These are phyloP conservation scores for Botryosphaeria dothidea DNA, from an alignment of 2,329 filamentous ascomycete species.

Conservation along the genomic window DNA sequence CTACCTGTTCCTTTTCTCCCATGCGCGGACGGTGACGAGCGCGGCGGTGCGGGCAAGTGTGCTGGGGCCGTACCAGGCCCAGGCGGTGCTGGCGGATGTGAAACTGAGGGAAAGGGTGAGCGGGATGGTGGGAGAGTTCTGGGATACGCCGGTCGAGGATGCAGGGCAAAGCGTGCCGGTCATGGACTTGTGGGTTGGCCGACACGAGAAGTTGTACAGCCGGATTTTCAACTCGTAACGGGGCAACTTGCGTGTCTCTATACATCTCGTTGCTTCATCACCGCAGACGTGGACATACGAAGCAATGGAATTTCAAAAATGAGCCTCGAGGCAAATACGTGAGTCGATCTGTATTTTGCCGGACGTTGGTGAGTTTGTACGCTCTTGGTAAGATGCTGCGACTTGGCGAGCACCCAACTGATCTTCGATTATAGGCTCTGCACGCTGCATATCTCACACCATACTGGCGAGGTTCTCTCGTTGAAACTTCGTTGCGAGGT, in stretches of 20 bases:
- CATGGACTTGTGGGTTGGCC: conserved; percentile 80
- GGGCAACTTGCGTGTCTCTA: conserved; percentile 16
- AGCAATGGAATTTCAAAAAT: no score
- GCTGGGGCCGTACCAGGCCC: conserved; percentile 79
- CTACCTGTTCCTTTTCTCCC: conserved; percentile 74
- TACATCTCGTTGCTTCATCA: no score
- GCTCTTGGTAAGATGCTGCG: no score
- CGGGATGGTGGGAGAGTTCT: conserved; percentile 61
- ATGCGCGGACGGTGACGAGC: conserved; percentile 74
- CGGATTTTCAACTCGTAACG: conserved; percentile 79
- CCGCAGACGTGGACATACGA: no score
- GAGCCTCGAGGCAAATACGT: no score
- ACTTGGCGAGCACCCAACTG: no score
- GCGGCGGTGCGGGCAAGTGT: conserved; percentile 76
- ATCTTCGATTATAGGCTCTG: no score
- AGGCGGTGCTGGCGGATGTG: conserved; percentile 66
- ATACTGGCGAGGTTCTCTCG: no score
- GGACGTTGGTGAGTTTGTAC: no score
- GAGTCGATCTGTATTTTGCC: no score
- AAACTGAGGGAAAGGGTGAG: conserved; percentile 61
- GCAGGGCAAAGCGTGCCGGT: conserved; percentile 75
- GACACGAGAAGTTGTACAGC: conserved; percentile 81
- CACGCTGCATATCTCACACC: no score
- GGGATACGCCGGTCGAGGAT: conserved; percentile 60
- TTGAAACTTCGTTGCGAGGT: no score